Evolutionary conservation across 345 rosid species (phyloP), one percentile per base, ranked within the genome.

Genomic region (Dipteronia sinensis): DNA sequence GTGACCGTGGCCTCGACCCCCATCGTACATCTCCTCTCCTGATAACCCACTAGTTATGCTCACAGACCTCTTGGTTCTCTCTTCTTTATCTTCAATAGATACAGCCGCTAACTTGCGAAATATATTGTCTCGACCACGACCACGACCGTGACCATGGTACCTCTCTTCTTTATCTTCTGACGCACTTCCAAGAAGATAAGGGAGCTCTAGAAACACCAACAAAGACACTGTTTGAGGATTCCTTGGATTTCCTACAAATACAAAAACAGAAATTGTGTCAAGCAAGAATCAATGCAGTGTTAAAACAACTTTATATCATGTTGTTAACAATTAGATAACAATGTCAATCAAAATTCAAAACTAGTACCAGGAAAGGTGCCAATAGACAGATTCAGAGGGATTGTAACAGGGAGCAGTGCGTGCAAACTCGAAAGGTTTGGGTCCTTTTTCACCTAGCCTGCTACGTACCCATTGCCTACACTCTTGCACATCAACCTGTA

Each of bases 171-270:
- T 31, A 31, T 31, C 34, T 64, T 83, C 84, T 34, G 85, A 78
- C 65, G 81, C 76, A 74, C 78, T 66, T 82, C 91, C 94, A 78
- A 94, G 97, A 49, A 94, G 88, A 85, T 92, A 88, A 23, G 98
- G 91, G 65, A 94, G 95, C 71, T 86, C 98, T 77, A 96, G 87
- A 69, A 96, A 85, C 83, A 88, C 89, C 87, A 96, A 79, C 69
- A 91, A 85, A 42, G 94, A 86, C 72, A 84, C 76, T 8, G 95
- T 96, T 75, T 94, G 97, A 19, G 97, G 97, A 85, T 91, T 96
- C 71, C 80, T 86, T 71, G 80, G 84, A 74, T 76, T 79, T 64
- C 72, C 99, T 92, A 81, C 78, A 78, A 22, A 34, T 79, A 65
- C 7, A 46, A 53, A 51, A 46, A 23, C 15, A 34, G 6, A 31